Evolutionary conservation across 116 monocot genomes (phyloP).

Genomic region (Iris pallida): DNA sequence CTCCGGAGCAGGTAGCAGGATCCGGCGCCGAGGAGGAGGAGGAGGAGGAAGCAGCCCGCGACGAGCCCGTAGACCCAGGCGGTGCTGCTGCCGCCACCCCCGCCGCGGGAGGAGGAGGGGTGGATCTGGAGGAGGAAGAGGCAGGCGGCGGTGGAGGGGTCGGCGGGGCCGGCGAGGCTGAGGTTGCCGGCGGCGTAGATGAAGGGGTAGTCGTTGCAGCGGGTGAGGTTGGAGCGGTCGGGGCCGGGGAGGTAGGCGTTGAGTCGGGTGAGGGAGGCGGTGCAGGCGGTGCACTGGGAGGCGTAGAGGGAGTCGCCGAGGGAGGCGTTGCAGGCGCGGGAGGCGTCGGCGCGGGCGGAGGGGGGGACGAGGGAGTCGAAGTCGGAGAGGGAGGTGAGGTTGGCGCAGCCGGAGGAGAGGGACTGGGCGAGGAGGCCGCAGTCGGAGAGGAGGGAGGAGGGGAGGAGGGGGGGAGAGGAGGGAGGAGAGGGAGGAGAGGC

Average conservation of each 20-base stretch:
- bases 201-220: slow-evolving; percentile 47
- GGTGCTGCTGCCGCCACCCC: neutral
- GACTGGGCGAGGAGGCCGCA: slow-evolving; percentile 45
- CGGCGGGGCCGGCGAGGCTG: slow-evolving; percentile 50
- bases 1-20: slow-evolving; percentile 20
- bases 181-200: slow-evolving; percentile 61
- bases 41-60: slow-evolving; percentile 17
- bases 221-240: slow-evolving; percentile 45
- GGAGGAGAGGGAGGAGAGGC: slow-evolving; percentile 35
- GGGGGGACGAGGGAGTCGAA: slow-evolving; percentile 47
- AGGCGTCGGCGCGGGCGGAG: slow-evolving; percentile 28
- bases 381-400: slow-evolving; percentile 43
- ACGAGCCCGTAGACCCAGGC: slow-evolving; percentile 38
- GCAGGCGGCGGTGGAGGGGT: slow-evolving; percentile 46
- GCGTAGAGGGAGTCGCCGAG: slow-evolving; percentile 8
- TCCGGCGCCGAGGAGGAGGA: slow-evolving; percentile 14
- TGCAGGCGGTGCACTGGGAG: slow-evolving; percentile 70
- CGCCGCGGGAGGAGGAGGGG: neutral
- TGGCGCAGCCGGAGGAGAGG: slow-evolving; percentile 69
- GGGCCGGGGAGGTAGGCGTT: slow-evolving; percentile 57
- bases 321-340: slow-evolving; percentile 36
- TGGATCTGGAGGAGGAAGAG: slow-evolving; percentile 39
- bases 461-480: slow-evolving; percentile 16
- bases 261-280: slow-evolving; percentile 35
- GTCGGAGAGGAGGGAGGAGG: slow-evolving; percentile 25